A percentile compares a stretch with the other conserved stretches of the same genome.
Conservation (phyloP, 768 basidiomycete genomes). For the Leccinum aurantiacum region DNA sequence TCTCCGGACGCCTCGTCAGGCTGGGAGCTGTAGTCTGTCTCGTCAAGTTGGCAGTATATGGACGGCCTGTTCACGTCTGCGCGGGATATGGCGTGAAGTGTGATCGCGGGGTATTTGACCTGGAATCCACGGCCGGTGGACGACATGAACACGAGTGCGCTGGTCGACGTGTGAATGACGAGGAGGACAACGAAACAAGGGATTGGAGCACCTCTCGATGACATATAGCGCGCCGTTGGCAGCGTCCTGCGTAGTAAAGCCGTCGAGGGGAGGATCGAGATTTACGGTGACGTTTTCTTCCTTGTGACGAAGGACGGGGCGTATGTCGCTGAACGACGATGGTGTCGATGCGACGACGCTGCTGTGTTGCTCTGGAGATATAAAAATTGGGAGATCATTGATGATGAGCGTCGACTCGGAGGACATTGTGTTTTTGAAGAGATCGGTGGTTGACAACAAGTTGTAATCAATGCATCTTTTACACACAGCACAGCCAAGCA, state of each 20-base stretch:
- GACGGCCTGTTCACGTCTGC: conserved; percentile 55
- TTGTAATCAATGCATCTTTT: not conserved
- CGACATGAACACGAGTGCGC: conserved; percentile 78
- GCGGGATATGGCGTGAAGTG: conserved; percentile 89
- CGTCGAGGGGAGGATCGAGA: conserved; percentile 68
- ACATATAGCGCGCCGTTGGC: conserved; percentile 74
- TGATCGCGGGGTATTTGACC: conserved; percentile 86
- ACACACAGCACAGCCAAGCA: conserved; percentile 14
- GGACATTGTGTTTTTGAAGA: conserved; percentile 3
- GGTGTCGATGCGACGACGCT: conserved; percentile 77
- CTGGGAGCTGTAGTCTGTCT: conserved; percentile 41
- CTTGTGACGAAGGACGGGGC: conserved; percentile 73
- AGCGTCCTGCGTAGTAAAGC: conserved; percentile 51
- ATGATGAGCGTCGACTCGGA: conserved; percentile 34
- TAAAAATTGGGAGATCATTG: conserved; percentile 41
- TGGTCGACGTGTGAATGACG: conserved; percentile 29
- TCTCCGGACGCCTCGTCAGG: conserved; percentile 36
- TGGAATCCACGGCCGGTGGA: conserved; percentile 71
- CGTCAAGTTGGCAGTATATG: conserved; percentile 94
- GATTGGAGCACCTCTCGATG: conserved; percentile 69
- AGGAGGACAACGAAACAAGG: not conserved
- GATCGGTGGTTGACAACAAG: not conserved
- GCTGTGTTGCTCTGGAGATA: conserved; percentile 67
- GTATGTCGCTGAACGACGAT: conserved; percentile 79
- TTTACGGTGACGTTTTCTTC: conserved; percentile 68